phyloP scores from a whole-genome alignment of 2,329 filamentous ascomycete genomes.

The Scopulariopsis brevicaulis region DNA sequence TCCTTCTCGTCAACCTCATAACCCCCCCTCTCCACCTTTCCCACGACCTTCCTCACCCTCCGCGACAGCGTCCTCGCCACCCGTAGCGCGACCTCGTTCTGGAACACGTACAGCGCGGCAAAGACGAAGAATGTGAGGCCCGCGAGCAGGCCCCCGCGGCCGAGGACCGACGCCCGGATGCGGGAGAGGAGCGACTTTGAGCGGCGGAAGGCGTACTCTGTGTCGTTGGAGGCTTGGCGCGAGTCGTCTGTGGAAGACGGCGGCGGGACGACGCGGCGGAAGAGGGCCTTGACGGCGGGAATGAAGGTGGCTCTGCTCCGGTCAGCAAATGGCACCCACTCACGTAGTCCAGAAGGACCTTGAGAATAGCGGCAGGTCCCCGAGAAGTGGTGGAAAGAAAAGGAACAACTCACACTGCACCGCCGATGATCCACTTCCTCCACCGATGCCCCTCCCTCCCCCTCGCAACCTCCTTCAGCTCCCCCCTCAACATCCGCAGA shows the following conservation, averaged over 20 bases:
- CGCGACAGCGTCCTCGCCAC: constrained; percentile 40
- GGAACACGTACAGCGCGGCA: constrained; percentile 45
- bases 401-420: constrained; percentile 31
- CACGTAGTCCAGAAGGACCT: neutral
- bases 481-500: constrained; percentile 28
- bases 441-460: constrained; percentile 36
- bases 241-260: constrained; percentile 16
- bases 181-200: constrained; percentile 37
- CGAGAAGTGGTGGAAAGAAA: neutral
- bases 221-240: constrained; percentile 29
- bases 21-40: constrained; percentile 34
- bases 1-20: constrained; percentile 34
- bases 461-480: constrained; percentile 30
- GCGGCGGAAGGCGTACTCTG: constrained; percentile 44
- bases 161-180: constrained; percentile 32
- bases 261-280: constrained; percentile 25
- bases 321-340: neutral
- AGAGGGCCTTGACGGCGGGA: constrained; percentile 38
- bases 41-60: constrained; percentile 33
- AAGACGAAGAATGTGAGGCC: constrained; percentile 43
- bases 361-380: neutral
- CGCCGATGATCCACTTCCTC: constrained; percentile 40
- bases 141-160: constrained; percentile 29
- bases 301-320: constrained; percentile 34
- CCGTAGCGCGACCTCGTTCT: constrained; percentile 44